Conservation (phyloP, 192 early-diverging fungal genomes). For the Coemansia sp. region DNA sequence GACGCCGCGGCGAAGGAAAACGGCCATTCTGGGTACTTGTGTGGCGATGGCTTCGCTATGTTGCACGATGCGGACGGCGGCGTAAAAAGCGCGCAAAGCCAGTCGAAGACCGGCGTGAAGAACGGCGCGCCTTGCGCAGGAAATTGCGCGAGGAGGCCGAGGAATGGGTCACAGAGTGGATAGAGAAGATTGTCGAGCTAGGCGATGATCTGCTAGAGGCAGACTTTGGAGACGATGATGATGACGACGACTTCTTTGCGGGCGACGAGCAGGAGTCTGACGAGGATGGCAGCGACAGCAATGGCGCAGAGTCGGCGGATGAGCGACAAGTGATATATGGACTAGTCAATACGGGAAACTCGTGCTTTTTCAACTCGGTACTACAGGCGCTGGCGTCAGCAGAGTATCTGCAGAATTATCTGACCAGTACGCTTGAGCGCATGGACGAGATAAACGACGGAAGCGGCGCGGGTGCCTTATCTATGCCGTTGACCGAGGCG, state of each 20-base stretch:
- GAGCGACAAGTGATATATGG: slow-evolving; percentile 61
- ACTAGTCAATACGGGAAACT: slow-evolving; percentile 86
- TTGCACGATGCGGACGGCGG: slow-evolving; percentile 44
- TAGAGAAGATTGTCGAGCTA: slow-evolving; percentile 49
- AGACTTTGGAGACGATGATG: slow-evolving; percentile 41
- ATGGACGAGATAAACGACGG: slow-evolving; percentile 53
- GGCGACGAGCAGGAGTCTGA: slow-evolving; percentile 33
- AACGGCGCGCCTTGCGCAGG: slow-evolving; percentile 43
- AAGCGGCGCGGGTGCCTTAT: slow-evolving; percentile 17
- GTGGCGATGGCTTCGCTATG: slow-evolving; percentile 48
- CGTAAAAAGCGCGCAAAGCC: slow-evolving; percentile 44
- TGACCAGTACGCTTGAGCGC: slow-evolving; percentile 44
- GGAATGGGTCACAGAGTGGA: slow-evolving; percentile 46
- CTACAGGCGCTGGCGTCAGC: slow-evolving; percentile 70
- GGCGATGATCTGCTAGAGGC: slow-evolving; percentile 49
- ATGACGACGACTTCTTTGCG: slow-evolving; percentile 36
- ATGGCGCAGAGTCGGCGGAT: slow-evolving; percentile 14
- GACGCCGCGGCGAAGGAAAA: slow-evolving; percentile 21
- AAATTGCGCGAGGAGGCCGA: slow-evolving; percentile 51
- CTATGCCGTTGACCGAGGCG: slow-evolving; percentile 53
- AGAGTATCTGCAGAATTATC: slow-evolving; percentile 51
- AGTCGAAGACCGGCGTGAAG: slow-evolving; percentile 35
- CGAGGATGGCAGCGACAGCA: slow-evolving; percentile 27
- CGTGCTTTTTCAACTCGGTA: slow-evolving; percentile 92
- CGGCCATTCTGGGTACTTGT: slow-evolving; percentile 24